Conservation (phyloP, 768 basidiomycete species). For the Cystobasidium onofrii region DNA sequence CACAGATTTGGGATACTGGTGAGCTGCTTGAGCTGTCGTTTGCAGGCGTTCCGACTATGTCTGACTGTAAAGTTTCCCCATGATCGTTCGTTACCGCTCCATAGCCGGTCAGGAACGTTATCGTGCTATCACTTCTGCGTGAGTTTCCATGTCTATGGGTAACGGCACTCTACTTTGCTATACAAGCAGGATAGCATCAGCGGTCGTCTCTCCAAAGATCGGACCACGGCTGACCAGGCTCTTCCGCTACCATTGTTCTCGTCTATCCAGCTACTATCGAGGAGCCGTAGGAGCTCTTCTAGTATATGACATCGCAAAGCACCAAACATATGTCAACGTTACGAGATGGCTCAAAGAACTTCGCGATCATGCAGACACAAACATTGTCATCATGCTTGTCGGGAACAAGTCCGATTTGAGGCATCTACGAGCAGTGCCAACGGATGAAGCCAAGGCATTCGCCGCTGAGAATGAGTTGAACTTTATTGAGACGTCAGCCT, state of each 20-base stretch:
- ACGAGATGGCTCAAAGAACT: slow-evolving; percentile 95
- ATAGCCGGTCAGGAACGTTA: slow-evolving; percentile 96
- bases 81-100: slow-evolving; percentile 30
- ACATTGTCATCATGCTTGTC: slow-evolving; percentile 61
- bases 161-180: neutral
- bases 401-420: slow-evolving; percentile 99
- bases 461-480: slow-evolving; percentile 55
- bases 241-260: neutral
- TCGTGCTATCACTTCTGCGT: slow-evolving; percentile 92
- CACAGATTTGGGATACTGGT: slow-evolving; percentile 99
- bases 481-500: slow-evolving; percentile 91
- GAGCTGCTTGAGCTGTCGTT: too few species aligned
- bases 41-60: too few species aligned
- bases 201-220: too few species aligned
- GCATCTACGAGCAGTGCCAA: slow-evolving; percentile 89
- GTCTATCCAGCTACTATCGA: slow-evolving; percentile 71
- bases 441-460: slow-evolving; percentile 92
- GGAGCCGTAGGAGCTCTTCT: slow-evolving; percentile 87
- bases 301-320: slow-evolving; percentile 90
- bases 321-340: slow-evolving; percentile 80
- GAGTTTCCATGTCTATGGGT: slow-evolving; percentile 19
- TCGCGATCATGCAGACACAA: slow-evolving; percentile 69
- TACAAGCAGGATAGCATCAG: too few species aligned
- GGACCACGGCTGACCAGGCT: too few species aligned
- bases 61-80: neutral